Conservation (phyloP, 305 asterid species). For the Petunia hybrid region DNA sequence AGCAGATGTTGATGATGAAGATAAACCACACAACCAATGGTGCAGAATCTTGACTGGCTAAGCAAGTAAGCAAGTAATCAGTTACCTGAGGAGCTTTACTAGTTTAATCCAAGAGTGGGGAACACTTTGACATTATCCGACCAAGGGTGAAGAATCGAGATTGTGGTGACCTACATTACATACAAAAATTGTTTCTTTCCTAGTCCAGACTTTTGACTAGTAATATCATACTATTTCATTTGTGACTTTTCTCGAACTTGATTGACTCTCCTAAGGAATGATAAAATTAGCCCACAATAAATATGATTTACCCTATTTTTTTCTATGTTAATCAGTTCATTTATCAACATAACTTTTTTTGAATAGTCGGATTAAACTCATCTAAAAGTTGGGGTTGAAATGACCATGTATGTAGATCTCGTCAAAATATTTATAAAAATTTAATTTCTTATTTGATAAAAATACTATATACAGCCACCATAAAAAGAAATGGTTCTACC, state of each 20-base stretch:
- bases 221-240: neutral
- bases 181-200: neutral
- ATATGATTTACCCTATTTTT: no score
- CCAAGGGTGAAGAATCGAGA: conserved; percentile 9
- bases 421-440: no score
- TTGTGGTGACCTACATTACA: conserved; percentile 5
- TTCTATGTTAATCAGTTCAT: no score
- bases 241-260: conserved; percentile 8
- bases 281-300: no score
- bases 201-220: neutral
- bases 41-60: conserved; percentile 8
- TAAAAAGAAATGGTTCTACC: no score
- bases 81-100: neutral
- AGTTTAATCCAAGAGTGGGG: neutral
- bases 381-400: no score
- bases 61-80: neutral
- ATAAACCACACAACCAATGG: neutral
- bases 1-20: neutral
- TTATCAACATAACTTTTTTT: no score
- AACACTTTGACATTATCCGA: neutral
- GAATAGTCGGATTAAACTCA: no score
- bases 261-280: no score
- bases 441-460: no score
- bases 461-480: no score
- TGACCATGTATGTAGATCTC: no score